Evolutionary conservation across 225 moss, liverwort and hornwort genomes (phyloP), one percentile per base, ranked within the genome.

Genomic region (Pseudoscleropodium purum): DNA sequence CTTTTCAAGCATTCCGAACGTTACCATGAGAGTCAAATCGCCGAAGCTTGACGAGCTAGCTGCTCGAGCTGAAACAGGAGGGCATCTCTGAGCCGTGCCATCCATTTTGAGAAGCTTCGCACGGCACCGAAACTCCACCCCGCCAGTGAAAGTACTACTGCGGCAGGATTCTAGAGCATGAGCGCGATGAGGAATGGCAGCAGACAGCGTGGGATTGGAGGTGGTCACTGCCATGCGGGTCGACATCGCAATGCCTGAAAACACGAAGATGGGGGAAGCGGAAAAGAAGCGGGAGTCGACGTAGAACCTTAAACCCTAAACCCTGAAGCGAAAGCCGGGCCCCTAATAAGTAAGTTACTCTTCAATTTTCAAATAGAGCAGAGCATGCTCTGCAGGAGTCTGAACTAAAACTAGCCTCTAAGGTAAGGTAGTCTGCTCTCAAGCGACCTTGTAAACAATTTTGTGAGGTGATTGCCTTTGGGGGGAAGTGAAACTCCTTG

Each of bases 11-110:
- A 52, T 27, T 82, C 21, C 20, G 21, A 51, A 17, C 10, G 37
- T 51, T 26, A 91, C 88, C 88, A 90, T 90, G 70, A 90, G 62
- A 64, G 88, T 39, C 63, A 90, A 82, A 65, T 92, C 90, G 54
- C 73, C 86, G 34, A 92, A 90, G n/a, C 49, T 84, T 29, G 76
- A 60, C 37, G 60, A 59, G 75, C 60, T 87, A 11, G 92, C 86
- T 41, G 89, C 87, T 84, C 79, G 86, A 26, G 62, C 73, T 57
- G 63, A 54, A 69, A 79, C 73, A 10, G 37, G 43, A 61, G 67
- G 29, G 31, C 47, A 82, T 25, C 75, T 57, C 17, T 87, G 87
- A 79, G 70, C 34, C 65, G 33, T 83, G 76, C 36, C 49, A 52
- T 91, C n/a, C 91, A 87, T 87, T 63, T 27, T 72, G 63, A 77